Base-by-base conservation (phyloP, 805 yeast species). In the Pichia occidentalis region DNA sequence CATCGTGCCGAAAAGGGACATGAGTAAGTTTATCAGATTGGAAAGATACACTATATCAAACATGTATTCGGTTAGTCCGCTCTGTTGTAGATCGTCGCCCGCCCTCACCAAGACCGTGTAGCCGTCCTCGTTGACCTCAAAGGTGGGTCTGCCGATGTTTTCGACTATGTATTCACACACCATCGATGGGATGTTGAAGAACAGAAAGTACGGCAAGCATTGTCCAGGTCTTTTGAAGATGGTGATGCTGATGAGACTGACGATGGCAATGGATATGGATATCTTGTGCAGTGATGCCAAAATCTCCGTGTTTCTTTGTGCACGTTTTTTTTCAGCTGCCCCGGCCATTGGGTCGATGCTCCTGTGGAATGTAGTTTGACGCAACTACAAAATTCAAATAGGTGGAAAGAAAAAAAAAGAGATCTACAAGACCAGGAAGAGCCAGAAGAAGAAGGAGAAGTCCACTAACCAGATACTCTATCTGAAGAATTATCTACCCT, bases 11-110 rank as follows among this genome's bases (percentile, higher is more conserved):
- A 72, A 49, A 0, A 73, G 17, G 5, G 73, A 48, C 64, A 76
- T 71, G 36, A 79, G 57, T 1, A 79, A 38, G 46, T 77, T 76
- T 46, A 75, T 63, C 16, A 71, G 48, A 70, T 80, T 68, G 3
- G 87, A 80, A 32, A 82, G 56, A 52, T 82, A 82, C 42, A 83
- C 61, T 10, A 80, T 56, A 52, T 83, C 92, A 52, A 78, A 78
- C 66, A 81, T 61, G 62, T 78, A 81, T 57, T 83, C 90, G 26
- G 78, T 78, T 28, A 83, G 63, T 0, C 92, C 92, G 4, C 58
- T 52, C 43, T 74, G 83, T 39, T 58, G 58, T 42, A 82, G 66
- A 49, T 83, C 84, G 22, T 69, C 72, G 2, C 88, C 90, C 2
- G 82, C 56, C 10, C 57, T 60, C 3, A 70, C 52, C 33, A 81